Percentiles rank a stretch among this genome's conserved stretches.
Conservation (phyloP, 139 green algal species). For the Penium margaritaceum region DNA sequence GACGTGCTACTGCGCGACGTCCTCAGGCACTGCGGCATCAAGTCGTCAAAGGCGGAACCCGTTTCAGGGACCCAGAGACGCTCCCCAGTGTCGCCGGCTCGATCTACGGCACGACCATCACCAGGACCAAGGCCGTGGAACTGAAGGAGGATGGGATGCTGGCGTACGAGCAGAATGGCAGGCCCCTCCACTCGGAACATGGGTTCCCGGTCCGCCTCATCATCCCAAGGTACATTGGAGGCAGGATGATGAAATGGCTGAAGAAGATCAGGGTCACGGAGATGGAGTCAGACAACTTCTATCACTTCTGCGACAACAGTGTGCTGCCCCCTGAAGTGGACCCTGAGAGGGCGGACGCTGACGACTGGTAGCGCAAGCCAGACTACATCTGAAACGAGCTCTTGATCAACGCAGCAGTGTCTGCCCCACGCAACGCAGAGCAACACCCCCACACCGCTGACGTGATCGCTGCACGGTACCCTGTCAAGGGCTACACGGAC, state of each 20-base stretch:
- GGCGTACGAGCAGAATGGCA: constrained; percentile 70
- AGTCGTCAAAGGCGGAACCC: background rate
- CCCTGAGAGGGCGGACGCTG: constrained; percentile 60
- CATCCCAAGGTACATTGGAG: constrained; percentile 80
- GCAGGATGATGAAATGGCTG: constrained; percentile 84
- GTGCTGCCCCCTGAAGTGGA: constrained; percentile 89
- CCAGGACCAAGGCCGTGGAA: constrained; percentile 54
- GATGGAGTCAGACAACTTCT: constrained; percentile 80
- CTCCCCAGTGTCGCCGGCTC: constrained; percentile 28
- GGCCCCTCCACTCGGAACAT: constrained; percentile 64
- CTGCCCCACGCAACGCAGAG: constrained; percentile 77
- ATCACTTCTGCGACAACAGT: constrained; percentile 96
- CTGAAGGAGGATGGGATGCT: constrained; percentile 63
- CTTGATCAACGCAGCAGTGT: constrained; percentile 88
- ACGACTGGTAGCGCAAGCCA: constrained; percentile 87
- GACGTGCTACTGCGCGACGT: constrained; percentile 79
- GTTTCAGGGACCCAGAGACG: constrained; percentile 43
- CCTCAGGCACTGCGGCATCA: constrained; percentile 49
- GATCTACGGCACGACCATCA: constrained; percentile 32
- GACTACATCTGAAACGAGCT: constrained; percentile 98
- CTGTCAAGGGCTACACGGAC: constrained; percentile 47
- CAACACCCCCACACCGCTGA: constrained; percentile 53
- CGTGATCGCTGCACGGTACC: background rate
- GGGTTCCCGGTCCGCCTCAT: constrained; percentile 72
- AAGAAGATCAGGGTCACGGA: constrained; percentile 72